Evolutionary conservation across 768 basidiomycete genomes (phyloP), one percentile per base, ranked within the genome.

Genomic region (Mycena maculata): DNA sequence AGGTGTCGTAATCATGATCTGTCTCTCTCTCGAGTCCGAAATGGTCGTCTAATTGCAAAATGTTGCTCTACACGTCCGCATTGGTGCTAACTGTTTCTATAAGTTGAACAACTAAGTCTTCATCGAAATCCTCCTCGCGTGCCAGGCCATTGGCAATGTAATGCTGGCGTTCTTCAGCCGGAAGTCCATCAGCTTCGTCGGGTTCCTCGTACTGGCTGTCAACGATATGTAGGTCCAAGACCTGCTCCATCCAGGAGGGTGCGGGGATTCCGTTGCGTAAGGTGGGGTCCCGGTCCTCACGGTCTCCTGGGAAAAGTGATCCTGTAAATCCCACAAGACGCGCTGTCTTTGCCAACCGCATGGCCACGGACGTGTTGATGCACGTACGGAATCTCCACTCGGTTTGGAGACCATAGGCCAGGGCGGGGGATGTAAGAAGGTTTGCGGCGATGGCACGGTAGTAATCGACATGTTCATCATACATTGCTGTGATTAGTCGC

Each of bases 401-500:
- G 4, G 23, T 23, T 4, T 22, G 23, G 23, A 55, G 54, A 25
- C 16, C 25, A 20, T 11, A 6, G 3, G 54, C 54, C 7, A 55
- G 54, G 11, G 16, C 20, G 22, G 54, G 54, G 16, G 22, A 4
- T 4, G 23, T 9, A 23, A 41, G 9, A 8, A 56, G 23, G n/a
- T 6, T 25, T 1, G 55, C 27, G 4, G 39, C 4, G 20, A 56
- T 56, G 2, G 55, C 41, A 16, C 41, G 39, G 28, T 56, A 44
- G 18, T 41, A 44, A 11, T 56, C 41, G 27, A 56, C 27, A 27
- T 56, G 45, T 27, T 80, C 76, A 55, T 80, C 73, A n/a, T 68
- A 10, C 38, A 80, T 75, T 13, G 30, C 69, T 0, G 76, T 76
- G 45, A 67, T 60, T 5, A 81, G 48, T 0, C 78, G 72, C 1